Conservation (phyloP, 1,284 basidiomycete genomes). For the Jaminaea rosea region DNA sequence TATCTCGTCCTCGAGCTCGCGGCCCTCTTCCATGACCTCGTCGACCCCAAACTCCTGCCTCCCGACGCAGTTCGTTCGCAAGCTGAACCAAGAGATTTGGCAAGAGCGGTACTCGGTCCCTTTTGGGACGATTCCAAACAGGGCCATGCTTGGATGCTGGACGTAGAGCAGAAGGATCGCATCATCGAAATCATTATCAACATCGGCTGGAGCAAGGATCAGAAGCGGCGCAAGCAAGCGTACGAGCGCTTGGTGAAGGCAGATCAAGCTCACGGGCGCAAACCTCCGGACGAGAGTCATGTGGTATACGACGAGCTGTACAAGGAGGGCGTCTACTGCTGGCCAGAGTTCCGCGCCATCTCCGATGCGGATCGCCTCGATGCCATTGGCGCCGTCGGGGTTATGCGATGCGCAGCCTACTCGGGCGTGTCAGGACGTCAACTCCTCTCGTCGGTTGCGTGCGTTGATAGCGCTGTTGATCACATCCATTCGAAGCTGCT, state of each 20-base stretch:
- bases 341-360: slow-evolving; percentile 74
- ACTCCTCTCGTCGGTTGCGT: too few species aligned
- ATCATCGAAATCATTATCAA: slow-evolving; percentile 62
- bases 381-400: slow-evolving; percentile 80
- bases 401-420: slow-evolving; percentile 77
- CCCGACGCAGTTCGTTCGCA: slow-evolving; percentile 28
- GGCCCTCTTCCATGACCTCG: slow-evolving; percentile 77
- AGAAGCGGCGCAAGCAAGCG: slow-evolving; percentile 25
- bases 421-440: slow-evolving; percentile 60
- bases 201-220: slow-evolving; percentile 79
- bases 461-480: too few species aligned
- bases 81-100: too few species aligned
- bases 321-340: slow-evolving; percentile 44
- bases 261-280: too few species aligned
- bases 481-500: too few species aligned
- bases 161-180: slow-evolving; percentile 26
- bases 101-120: slow-evolving; percentile 52
- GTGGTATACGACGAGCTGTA: slow-evolving; percentile 8
- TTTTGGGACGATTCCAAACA: slow-evolving; percentile 59
- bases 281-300: slow-evolving; percentile 1
- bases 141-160: too few species aligned
- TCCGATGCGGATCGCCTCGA: slow-evolving; percentile 88
- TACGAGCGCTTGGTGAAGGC: too few species aligned
- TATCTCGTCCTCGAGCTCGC: slow-evolving; percentile 69
- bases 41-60: slow-evolving; percentile 73